These are phyloP conservation scores for Colletotrichum musicola DNA, from an alignment of 2,329 filamentous ascomycete species.

Conservation along the genomic window DNA sequence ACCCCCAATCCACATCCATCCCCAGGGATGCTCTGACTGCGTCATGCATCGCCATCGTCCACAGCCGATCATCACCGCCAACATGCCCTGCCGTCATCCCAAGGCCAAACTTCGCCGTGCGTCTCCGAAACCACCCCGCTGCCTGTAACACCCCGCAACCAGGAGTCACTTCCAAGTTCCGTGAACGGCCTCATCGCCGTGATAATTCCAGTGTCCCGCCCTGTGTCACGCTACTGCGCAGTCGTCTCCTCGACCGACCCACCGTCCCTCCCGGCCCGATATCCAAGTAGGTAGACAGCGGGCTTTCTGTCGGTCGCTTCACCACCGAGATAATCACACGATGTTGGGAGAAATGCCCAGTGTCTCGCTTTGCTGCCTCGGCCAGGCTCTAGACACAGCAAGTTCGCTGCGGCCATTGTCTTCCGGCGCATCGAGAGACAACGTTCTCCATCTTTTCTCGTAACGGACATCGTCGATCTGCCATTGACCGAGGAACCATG, in stretches of 20 bases:
- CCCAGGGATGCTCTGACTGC: conserved; percentile 16
- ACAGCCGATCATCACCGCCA: conserved; percentile 14
- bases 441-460: neutral
- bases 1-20: neutral
- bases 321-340: neutral
- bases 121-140: conserved; percentile 8
- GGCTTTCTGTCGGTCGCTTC: neutral
- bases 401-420: neutral
- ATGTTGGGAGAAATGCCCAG: neutral
- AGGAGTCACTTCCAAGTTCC: conserved; percentile 3
- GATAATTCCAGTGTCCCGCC: neutral
- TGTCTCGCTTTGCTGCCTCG: conserved; percentile 1
- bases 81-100: conserved; percentile 11
- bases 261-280: neutral
- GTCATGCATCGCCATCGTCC: conserved; percentile 6
- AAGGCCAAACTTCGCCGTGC: conserved; percentile 22
- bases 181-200: conserved; percentile 22
- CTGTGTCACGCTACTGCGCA: neutral
- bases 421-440: conserved; percentile 6
- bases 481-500: conserved; percentile 29
- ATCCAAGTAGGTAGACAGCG: no score
- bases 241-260: neutral
- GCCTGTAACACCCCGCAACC: conserved; percentile 21
- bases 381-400: neutral
- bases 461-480: conserved; percentile 2